These are phyloP conservation scores for Zizania palustris DNA, from an alignment of 202 grass and related monocot genomes.

Conservation along the genomic window DNA sequence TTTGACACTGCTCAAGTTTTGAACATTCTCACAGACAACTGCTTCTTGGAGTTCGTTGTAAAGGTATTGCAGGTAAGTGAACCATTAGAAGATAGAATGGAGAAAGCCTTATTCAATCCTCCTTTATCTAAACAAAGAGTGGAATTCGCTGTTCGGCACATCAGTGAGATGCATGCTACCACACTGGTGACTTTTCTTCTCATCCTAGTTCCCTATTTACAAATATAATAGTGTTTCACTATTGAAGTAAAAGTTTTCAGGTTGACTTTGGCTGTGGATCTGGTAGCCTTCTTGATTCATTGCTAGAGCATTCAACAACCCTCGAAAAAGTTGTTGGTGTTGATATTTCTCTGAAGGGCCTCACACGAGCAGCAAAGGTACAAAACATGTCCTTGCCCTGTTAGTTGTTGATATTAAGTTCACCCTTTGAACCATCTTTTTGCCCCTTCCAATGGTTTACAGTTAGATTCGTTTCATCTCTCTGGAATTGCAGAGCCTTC, in stretches of 20 bases:
- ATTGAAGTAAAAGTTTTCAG: conserved; percentile 31
- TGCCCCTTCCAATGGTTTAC: conserved; percentile 1
- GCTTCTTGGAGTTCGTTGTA: conserved; percentile 70
- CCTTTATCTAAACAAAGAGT: conserved; percentile 91
- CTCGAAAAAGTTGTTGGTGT: conserved; percentile 69
- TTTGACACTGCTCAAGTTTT: conserved; percentile 10
- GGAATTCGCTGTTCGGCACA: conserved; percentile 74
- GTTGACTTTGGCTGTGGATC: conserved; percentile 81
- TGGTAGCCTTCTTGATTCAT: conserved; percentile 73
- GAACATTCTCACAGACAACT: conserved; percentile 59
- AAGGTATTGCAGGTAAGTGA: conserved; percentile 75
- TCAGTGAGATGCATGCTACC: conserved; percentile 76
- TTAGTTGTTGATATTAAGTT: conserved; percentile 3
- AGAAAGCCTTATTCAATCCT: conserved; percentile 78
- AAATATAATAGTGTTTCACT: conserved; percentile 14
- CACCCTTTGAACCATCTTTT: conserved; percentile 35
- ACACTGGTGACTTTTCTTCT: conserved; percentile 58
- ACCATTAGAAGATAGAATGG: conserved; percentile 86
- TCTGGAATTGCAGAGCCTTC: conserved; percentile 58
- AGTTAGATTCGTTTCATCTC: conserved; percentile 30
- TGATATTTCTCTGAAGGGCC: conserved; percentile 65
- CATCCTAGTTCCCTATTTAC: conserved; percentile 32
- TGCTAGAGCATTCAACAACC: conserved; percentile 74
- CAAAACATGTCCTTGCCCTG: conserved; percentile 3
- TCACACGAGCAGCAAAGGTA: conserved; percentile 77